Evolutionary conservation across 371 early-diverging fungal species (phyloP).

Genomic region (Mucor lusitanicus): DNA sequence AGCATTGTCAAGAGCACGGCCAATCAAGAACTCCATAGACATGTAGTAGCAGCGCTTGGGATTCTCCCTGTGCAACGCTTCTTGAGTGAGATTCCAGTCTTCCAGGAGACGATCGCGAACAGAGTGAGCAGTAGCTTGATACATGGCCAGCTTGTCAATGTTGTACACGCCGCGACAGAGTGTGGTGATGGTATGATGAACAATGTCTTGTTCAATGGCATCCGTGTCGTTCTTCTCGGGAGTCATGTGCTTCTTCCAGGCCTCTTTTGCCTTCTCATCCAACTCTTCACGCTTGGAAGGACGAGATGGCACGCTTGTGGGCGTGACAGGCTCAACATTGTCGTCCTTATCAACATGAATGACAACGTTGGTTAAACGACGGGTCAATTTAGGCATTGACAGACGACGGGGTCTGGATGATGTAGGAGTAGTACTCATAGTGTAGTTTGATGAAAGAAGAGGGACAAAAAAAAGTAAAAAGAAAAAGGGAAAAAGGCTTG

Average conservation of each 20-base stretch:
- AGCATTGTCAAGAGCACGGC: slow-evolving; percentile 93
- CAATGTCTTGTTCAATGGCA: slow-evolving; percentile 73
- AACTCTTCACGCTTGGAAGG: neutral
- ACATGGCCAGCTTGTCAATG: slow-evolving; percentile 83
- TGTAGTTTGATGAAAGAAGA: neutral
- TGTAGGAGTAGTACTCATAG: slow-evolving; percentile 12
- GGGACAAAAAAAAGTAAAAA: neutral
- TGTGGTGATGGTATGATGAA: slow-evolving; percentile 79
- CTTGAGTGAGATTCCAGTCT: slow-evolving; percentile 88
- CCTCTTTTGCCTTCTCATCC: neutral
- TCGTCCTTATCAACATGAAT: slow-evolving; percentile 21
- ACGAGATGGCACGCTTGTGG: slow-evolving; percentile 16
- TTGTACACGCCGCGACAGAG: slow-evolving; percentile 79
- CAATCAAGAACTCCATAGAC: slow-evolving; percentile 92
- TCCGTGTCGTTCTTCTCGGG: slow-evolving; percentile 47
- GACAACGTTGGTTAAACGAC: slow-evolving; percentile 25
- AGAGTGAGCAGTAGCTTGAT: slow-evolving; percentile 83
- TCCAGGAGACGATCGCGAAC: slow-evolving; percentile 88
- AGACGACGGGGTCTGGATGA: slow-evolving; percentile 16
- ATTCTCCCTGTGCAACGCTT: slow-evolving; percentile 49
- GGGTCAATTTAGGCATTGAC: slow-evolving; percentile 25
- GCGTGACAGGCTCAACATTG: slow-evolving; percentile 17
- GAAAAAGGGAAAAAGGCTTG: neutral
- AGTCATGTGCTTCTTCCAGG: slow-evolving; percentile 13
- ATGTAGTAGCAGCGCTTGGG: slow-evolving; percentile 93